Evolutionary conservation across 805 yeast genomes (phyloP).

Genomic region (Komagataella mondaviorum): DNA sequence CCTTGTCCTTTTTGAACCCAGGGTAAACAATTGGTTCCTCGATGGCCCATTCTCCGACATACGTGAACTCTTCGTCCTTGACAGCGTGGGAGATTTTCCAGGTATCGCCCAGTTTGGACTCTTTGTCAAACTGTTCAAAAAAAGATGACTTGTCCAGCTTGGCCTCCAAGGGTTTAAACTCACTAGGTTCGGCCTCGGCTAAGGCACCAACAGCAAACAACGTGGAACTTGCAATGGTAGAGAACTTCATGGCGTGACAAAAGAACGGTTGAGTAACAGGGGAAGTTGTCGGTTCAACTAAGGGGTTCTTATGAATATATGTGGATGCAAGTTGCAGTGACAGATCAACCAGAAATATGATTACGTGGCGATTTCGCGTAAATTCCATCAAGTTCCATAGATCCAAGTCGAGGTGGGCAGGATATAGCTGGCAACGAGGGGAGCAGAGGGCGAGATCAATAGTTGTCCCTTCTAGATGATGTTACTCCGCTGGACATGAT

Average conservation of each 20-base stretch:
- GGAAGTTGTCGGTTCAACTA: neutral
- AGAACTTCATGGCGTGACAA: neutral
- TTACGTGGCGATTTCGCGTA: neutral
- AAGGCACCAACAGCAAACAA: neutral
- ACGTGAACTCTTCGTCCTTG: slow-evolving; percentile 40
- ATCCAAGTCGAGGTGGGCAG: too few relatives aligned
- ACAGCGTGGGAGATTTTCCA: slow-evolving; percentile 53
- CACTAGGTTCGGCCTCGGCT: neutral
- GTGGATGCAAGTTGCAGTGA: neutral
- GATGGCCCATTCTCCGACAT: slow-evolving; percentile 65
- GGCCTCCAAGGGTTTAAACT: neutral
- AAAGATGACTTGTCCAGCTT: slow-evolving; percentile 8
- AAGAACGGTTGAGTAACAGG: neutral
- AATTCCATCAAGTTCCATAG: neutral
- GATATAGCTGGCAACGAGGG: too few relatives aligned
- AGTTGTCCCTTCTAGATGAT: too few relatives aligned
- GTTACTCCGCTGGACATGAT: too few relatives aligned
- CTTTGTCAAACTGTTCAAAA: slow-evolving; percentile 50
- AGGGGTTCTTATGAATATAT: neutral
- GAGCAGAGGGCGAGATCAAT: too few relatives aligned
- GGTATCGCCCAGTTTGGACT: slow-evolving; percentile 12
- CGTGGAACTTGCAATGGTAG: neutral
- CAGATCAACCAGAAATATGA: neutral
- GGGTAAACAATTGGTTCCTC: slow-evolving; percentile 47
- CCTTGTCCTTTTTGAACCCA: slow-evolving; percentile 55